These are phyloP conservation scores for Cladobotryum protrusum DNA, from an alignment of 2,329 filamentous ascomycete genomes.

Conservation along the genomic window DNA sequence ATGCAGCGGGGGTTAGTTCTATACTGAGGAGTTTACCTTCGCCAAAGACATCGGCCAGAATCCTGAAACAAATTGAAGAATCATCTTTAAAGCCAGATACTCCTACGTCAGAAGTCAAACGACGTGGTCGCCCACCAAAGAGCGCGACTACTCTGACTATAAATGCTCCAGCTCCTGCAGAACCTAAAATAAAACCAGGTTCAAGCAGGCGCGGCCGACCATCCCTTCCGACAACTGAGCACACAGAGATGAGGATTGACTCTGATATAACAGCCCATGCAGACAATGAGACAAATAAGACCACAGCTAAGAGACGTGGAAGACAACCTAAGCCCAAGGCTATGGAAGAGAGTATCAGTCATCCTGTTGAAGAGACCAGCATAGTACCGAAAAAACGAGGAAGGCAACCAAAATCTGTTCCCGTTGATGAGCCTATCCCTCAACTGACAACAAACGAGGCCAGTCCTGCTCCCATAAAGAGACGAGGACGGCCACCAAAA, in stretches of 20 bases:
- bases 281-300: not conserved
- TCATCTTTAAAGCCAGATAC: not conserved
- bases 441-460: no score
- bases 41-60: not conserved
- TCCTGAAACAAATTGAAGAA: not conserved
- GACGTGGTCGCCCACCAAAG: not conserved
- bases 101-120: not conserved
- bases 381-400: no score
- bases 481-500: no score
- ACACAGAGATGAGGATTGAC: not conserved
- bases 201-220: not conserved
- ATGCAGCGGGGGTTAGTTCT: not conserved
- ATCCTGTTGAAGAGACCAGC: no score
- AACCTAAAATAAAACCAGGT: not conserved
- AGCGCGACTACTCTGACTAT: no score
- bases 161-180: not conserved
- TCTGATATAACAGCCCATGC: not conserved
- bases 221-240: not conserved
- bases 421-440: not conserved
- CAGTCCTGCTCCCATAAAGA: no score
- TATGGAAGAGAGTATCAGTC: no score
- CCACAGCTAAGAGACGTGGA: slow-evolving; percentile 5
- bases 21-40: not conserved
- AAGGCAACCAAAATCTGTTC: no score
- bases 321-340: not conserved